phyloP scores from a whole-genome alignment of 805 yeast species.

The Zygoascus ofunaensis region DNA sequence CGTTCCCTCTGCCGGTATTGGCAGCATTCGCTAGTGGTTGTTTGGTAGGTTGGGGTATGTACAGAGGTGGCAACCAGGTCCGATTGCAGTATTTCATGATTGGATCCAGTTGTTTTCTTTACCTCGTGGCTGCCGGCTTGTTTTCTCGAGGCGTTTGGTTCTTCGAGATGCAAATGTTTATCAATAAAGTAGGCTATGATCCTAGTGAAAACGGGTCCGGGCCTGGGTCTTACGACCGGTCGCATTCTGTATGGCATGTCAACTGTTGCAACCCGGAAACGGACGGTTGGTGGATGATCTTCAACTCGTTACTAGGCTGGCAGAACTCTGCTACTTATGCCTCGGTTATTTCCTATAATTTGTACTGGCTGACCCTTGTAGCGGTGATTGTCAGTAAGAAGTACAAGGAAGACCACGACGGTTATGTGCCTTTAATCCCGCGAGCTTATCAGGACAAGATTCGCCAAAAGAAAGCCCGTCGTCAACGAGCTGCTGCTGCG shows the following conservation, averaged over 20 bases:
- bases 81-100: conserved; percentile 69
- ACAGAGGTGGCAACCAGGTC: conserved; percentile 69
- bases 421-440: conserved; percentile 55
- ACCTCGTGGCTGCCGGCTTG: conserved; percentile 79
- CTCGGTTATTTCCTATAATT: conserved; percentile 61
- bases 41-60: conserved; percentile 55
- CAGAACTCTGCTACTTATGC: conserved; percentile 89
- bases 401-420: conserved; percentile 44
- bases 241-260: conserved; percentile 82
- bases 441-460: conserved; percentile 46
- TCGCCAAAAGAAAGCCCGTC: background rate
- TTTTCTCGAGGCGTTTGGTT: conserved; percentile 87
- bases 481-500: background rate
- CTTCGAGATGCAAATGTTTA: conserved; percentile 69
- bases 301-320: conserved; percentile 89
- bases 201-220: conserved; percentile 85
- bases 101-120: conserved; percentile 68
- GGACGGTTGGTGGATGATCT: conserved; percentile 90
- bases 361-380: conserved; percentile 55
- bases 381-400: conserved; percentile 38
- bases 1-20: conserved; percentile 56
- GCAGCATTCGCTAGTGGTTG: conserved; percentile 53
- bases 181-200: conserved; percentile 72
- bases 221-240: conserved; percentile 83
- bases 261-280: conserved; percentile 88